Percentiles rank a stretch among this genome's conserved stretches.
Conservation (phyloP, 2,329 filamentous ascomycete genomes). For the Fusarium agapanthi region DNA sequence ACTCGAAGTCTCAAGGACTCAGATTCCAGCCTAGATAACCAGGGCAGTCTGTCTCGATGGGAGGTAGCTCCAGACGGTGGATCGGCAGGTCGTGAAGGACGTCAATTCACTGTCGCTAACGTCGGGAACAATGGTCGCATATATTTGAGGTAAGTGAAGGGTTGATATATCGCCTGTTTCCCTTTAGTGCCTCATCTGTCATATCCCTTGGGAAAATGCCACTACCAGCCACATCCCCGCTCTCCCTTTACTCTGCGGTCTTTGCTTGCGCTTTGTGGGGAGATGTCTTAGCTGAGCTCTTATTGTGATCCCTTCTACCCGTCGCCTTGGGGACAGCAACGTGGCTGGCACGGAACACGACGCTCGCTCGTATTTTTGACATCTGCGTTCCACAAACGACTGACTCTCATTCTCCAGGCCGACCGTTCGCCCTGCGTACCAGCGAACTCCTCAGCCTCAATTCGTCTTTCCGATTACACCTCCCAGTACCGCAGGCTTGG, state of each 20-base stretch:
- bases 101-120: slow-evolving; percentile 82
- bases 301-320: slow-evolving; percentile 17
- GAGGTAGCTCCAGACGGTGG: slow-evolving; percentile 68
- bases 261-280: slow-evolving; percentile 25
- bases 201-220: slow-evolving; percentile 23
- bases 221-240: slow-evolving; percentile 22
- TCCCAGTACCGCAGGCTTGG: slow-evolving; percentile 66
- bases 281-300: slow-evolving; percentile 16
- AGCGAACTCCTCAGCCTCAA: slow-evolving; percentile 68
- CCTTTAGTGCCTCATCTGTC: slow-evolving; percentile 2
- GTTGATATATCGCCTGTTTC: slow-evolving; percentile 4
- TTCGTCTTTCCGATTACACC: slow-evolving; percentile 70
- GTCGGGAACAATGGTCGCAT: slow-evolving; percentile 85
- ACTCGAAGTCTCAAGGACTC: slow-evolving; percentile 57
- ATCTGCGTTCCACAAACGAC: slow-evolving; percentile 29
- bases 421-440: slow-evolving; percentile 67
- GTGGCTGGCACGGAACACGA: slow-evolving; percentile 22
- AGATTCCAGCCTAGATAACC: slow-evolving; percentile 55
- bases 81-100: slow-evolving; percentile 69
- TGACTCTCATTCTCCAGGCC: slow-evolving; percentile 55
- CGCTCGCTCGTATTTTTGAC: slow-evolving; percentile 21
- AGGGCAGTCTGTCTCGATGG: slow-evolving; percentile 49
- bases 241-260: slow-evolving; percentile 22
- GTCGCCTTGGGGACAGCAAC: slow-evolving; percentile 13
- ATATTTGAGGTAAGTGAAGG: slow-evolving; percentile 72